Base-by-base conservation (phyloP, 2,329 filamentous ascomycete genomes). In the Acarospora socialis region DNA sequence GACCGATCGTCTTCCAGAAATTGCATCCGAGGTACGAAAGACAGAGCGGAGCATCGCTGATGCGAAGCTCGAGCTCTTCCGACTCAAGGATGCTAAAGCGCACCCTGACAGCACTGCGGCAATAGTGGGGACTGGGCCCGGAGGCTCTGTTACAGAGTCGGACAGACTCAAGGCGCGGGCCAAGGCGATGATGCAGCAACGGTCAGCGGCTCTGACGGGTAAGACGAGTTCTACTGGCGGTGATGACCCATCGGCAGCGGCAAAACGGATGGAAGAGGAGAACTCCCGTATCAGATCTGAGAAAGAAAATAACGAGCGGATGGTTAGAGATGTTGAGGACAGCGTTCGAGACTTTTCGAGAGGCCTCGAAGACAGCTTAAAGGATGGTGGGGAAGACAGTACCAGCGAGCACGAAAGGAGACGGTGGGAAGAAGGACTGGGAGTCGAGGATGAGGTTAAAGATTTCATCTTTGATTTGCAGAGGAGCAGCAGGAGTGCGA, bases 381-480 rank as follows among this genome's bases (percentile, higher is more conserved):
- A 90, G 51, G 82, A 92, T 35, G 81, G 77, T 24, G 70, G 66
- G 24, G 72, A 79, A 39, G 80, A 77, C 45, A 77, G 75, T 22
- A 73, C 76, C 3, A 81, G 76, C 40, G 83, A 94, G 55, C 86
- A 94, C 51, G 90, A 98, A 61, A 77, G 73, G 47, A 75, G 90
- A 39, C 73, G 90, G 39, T 98, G 90, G 90, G 84, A 98, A 46
- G 90, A 98, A 56, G 90, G 75, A 7, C 67, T 98, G 21, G 90
- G 90, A 17, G 90, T 98, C 17, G 90, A 98, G 51, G 87, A 98
- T 48, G 84, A 93, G 48, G 80, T 95, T 39, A 82, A 84, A 48
- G 90, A 98, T 50, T 95, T 98, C 55, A 98, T 98, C 52, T 95
- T 90, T 51, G 90, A 95, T 45, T 63, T 98, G 32, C 86, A 94